Conservation (phyloP, 2,329 filamentous ascomycete genomes). For the Penicillium janthinellum region DNA sequence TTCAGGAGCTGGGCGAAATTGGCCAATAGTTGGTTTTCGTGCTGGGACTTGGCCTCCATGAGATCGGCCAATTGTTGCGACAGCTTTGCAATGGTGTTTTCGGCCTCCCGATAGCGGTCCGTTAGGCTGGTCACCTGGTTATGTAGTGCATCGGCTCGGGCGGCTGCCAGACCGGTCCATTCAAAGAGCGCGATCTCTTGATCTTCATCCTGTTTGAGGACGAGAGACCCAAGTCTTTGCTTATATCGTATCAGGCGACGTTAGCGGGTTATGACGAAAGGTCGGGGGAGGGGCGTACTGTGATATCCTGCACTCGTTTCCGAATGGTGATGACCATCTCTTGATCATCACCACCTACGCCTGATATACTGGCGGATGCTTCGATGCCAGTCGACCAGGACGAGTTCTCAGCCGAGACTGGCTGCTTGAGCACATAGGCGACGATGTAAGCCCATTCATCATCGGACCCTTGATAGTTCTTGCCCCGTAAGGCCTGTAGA, state of each 20-base stretch:
- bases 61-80: slow-evolving; percentile 60
- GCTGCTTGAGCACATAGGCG: slow-evolving; percentile 38
- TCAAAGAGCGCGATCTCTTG: slow-evolving; percentile 59
- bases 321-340: slow-evolving; percentile 45
- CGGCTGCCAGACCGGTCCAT: slow-evolving; percentile 56
- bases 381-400: slow-evolving; percentile 34
- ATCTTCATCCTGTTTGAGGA: slow-evolving; percentile 55
- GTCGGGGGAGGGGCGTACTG: slow-evolving; percentile 34
- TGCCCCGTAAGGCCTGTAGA: slow-evolving; percentile 42
- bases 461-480: slow-evolving; percentile 47
- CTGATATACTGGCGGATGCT: slow-evolving; percentile 32
- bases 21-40: slow-evolving; percentile 59
- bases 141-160: slow-evolving; percentile 47
- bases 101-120: slow-evolving; percentile 46
- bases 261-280: background rate
- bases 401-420: slow-evolving; percentile 16
- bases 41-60: slow-evolving; percentile 57
- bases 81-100: slow-evolving; percentile 54
- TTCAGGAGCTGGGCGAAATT: slow-evolving; percentile 63
- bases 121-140: slow-evolving; percentile 46
- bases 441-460: slow-evolving; percentile 47
- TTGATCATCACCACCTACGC: slow-evolving; percentile 31
- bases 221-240: slow-evolving; percentile 58
- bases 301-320: slow-evolving; percentile 54
- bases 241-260: slow-evolving; percentile 28